Percentiles rank a stretch among this genome's conserved stretches.
These are phyloP conservation scores for Blastocystis sp. DNA, from an alignment of 352 stramenopile species.

Conservation along the genomic window DNA sequence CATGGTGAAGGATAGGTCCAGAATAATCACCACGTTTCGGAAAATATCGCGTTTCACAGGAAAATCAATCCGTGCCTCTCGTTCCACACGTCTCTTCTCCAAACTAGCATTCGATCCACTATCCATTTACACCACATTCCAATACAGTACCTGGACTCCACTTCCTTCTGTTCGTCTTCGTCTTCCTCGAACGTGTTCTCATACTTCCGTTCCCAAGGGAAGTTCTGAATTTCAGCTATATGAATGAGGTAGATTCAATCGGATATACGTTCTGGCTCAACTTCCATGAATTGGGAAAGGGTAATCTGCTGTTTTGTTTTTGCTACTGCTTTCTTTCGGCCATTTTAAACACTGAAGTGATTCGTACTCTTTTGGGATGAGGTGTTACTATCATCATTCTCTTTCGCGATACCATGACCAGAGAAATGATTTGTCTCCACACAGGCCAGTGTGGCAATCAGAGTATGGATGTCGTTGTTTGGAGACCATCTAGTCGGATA, in stretches of 20 bases:
- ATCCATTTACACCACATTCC: not conserved
- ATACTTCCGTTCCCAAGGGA: slow-evolving; percentile 34
- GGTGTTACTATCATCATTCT: not conserved
- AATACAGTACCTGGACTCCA: not conserved
- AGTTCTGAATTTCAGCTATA: slow-evolving; percentile 40
- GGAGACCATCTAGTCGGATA: slow-evolving; percentile 71
- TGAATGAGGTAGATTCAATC: not conserved
- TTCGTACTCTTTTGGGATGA: not conserved
- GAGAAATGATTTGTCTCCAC: slow-evolving; percentile 98
- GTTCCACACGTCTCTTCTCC: not conserved
- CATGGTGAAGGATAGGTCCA: slow-evolving; percentile 47
- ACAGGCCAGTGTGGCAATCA: slow-evolving; percentile 98
- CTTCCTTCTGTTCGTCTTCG: slow-evolving; percentile 1
- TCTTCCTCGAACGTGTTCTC: slow-evolving; percentile 8
- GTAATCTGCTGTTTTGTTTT: too few species aligned
- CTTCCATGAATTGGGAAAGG: too few species aligned
- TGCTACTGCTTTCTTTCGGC: not conserved
- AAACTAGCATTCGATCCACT: not conserved
- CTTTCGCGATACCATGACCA: slow-evolving; percentile 69
- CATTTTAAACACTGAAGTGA: too few species aligned
- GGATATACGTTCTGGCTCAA: not conserved
- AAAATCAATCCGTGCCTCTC: slow-evolving; percentile 24
- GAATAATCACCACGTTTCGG: slow-evolving; percentile 14
- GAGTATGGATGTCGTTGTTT: slow-evolving; percentile 60
- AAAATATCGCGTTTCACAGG: slow-evolving; percentile 20